Percentiles rank a stretch among this genome's conserved stretches.
These are phyloP conservation scores for Podila horticola DNA, from an alignment of 192 early-diverging fungal genomes.

Conservation along the genomic window DNA sequence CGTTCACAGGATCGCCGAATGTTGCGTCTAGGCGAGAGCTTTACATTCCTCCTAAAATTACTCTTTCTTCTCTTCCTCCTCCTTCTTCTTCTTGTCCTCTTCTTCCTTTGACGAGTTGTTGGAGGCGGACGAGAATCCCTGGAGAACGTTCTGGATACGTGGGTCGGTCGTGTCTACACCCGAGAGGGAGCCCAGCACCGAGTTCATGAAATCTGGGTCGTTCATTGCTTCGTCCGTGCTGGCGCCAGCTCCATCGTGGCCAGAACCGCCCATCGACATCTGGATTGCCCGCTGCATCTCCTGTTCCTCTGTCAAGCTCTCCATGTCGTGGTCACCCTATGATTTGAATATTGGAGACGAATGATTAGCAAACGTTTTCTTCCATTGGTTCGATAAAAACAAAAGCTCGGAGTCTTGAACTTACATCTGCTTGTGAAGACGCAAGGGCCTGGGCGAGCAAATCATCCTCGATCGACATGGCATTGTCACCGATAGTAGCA, in stretches of 20 bases:
- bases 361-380: no score
- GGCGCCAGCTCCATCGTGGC: conserved; percentile 21
- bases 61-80: conserved; percentile 24
- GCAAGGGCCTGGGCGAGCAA: conserved; percentile 75
- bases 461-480: conserved; percentile 63
- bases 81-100: conserved; percentile 22
- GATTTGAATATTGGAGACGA: not conserved
- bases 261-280: conserved; percentile 70
- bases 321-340: conserved; percentile 76
- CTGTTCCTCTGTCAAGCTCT: conserved; percentile 75
- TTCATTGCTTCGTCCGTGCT: conserved; percentile 35
- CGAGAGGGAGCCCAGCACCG: conserved; percentile 83
- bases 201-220: conserved; percentile 72
- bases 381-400: no score
- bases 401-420: no score
- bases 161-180: conserved; percentile 91
- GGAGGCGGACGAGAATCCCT: conserved; percentile 48
- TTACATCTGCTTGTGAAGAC: conserved; percentile 68
- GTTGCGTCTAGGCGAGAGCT: no score
- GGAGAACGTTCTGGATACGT: conserved; percentile 74
- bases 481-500: conserved; percentile 27
- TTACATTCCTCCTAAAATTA: not conserved
- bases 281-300: conserved; percentile 76
- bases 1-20: no score
- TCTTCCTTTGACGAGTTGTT: conserved; percentile 23